Percentiles rank a stretch among this genome's conserved stretches.
These are phyloP conservation scores for Neurospora sp. DNA, from an alignment of 2,329 filamentous ascomycete species.

Conservation along the genomic window DNA sequence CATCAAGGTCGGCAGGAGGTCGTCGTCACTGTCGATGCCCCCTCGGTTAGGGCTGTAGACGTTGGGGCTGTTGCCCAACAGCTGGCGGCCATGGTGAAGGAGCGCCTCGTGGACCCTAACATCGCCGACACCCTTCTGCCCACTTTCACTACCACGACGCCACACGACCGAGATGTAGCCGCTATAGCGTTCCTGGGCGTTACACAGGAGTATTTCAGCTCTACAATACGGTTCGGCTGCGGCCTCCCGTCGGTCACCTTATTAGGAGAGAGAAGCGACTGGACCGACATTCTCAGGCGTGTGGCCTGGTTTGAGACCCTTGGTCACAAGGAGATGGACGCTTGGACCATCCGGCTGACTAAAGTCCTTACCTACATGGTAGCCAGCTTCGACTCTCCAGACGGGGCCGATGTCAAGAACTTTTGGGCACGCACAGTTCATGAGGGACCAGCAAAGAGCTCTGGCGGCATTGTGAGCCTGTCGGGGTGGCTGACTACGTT, in stretches of 20 bases:
- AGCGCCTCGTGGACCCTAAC: constrained; percentile 1
- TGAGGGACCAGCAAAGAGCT: neutral
- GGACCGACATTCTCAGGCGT: constrained; percentile 22
- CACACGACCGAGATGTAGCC: constrained; percentile 27
- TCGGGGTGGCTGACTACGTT: constrained; percentile 13
- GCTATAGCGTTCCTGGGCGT: constrained; percentile 33
- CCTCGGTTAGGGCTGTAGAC: constrained; percentile 11
- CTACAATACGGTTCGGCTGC: constrained; percentile 22
- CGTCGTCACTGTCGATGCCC: constrained; percentile 22
- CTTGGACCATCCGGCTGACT: constrained; percentile 25
- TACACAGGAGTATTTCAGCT: constrained; percentile 32
- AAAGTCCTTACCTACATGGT: constrained; percentile 31
- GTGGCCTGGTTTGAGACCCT: constrained; percentile 27
- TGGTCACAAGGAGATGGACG: constrained; percentile 24
- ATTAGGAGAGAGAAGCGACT: constrained; percentile 32
- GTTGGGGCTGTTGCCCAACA: neutral
- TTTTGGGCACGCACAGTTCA: constrained; percentile 26
- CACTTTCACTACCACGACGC: constrained; percentile 33
- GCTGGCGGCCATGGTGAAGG: constrained; percentile 3
- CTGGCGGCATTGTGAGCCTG: neutral
- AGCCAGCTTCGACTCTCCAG: constrained; percentile 24
- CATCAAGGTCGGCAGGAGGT: constrained; percentile 30
- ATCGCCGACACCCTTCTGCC: constrained; percentile 25
- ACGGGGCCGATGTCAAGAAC: constrained; percentile 15
- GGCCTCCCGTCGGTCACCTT: constrained; percentile 39